phyloP scores from a whole-genome alignment of 1,284 basidiomycete species.

The Sporisorium iseilematis-ciliati region DNA sequence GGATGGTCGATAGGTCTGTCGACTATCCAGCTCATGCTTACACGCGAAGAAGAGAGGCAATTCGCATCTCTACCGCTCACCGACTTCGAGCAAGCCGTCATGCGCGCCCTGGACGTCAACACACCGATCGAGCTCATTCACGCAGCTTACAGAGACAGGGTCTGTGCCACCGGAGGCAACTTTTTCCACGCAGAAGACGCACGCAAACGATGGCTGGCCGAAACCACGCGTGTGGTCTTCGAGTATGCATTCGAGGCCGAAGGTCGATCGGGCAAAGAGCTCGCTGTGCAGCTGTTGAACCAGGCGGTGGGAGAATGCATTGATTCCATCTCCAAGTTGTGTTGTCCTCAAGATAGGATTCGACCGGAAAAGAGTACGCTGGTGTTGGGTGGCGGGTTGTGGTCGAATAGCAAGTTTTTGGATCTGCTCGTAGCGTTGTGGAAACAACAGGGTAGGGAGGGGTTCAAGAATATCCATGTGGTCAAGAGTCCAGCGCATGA shows the following conservation, averaged over 20 bases:
- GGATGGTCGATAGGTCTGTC: constrained; percentile 51
- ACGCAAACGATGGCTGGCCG: constrained; percentile 64
- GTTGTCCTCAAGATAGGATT: constrained; percentile 27
- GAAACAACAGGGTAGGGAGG: constrained; percentile 29
- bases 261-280: constrained; percentile 21
- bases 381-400: constrained; percentile 63
- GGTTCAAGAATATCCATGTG: constrained; percentile 50
- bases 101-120: constrained; percentile 25
- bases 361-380: constrained; percentile 36
- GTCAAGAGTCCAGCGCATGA: constrained; percentile 59
- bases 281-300: constrained; percentile 39
- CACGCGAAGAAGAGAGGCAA: constrained; percentile 38
- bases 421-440: constrained; percentile 42
- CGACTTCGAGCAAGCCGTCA: constrained; percentile 37
- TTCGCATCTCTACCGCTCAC: constrained; percentile 27
- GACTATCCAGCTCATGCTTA: constrained; percentile 46
- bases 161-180: constrained; percentile 40
- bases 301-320: constrained; percentile 44
- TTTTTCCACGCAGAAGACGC: constrained; percentile 55
- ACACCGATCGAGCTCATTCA: constrained; percentile 49
- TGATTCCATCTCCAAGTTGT: constrained; percentile 41
- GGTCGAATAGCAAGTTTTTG: constrained; percentile 51
- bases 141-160: constrained; percentile 44
- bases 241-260: constrained; percentile 21
- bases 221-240: constrained; percentile 58